Base-by-base conservation (phyloP, 1,284 basidiomycete genomes). In the Schizophyllum amplum region DNA sequence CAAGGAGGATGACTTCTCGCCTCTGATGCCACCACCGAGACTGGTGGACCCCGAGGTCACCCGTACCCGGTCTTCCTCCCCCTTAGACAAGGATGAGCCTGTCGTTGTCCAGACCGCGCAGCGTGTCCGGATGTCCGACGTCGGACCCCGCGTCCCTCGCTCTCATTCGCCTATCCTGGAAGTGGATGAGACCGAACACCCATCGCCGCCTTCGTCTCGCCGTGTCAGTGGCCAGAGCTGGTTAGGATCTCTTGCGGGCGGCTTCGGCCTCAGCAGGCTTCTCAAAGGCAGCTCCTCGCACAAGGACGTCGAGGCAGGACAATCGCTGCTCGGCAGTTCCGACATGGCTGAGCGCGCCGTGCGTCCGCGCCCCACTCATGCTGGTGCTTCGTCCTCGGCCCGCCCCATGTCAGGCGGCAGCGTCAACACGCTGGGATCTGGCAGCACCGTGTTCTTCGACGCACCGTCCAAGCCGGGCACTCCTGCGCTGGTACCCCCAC, bases 321-420 rank as follows among this genome's bases (percentile, higher is more conserved):
- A 68, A 24, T 67, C 69, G 0, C 58, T 72, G 26, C 65, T 77
- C 27, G 60, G 64, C 17, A 65, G 70, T 4, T 65, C 57, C 53
- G 53, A 52, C 47, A 65, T 62, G 53, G 60, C 62, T 6, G 65
- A 60, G 27, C 33, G 33, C 33, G 53, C 51, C 7, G 49, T 49
- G 11, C 51, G 52, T 23, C 52, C 42, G 46, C 53, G 50, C 17
- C 42, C 49, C 13, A 50, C 53, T 1, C 54, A 51, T 15, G 57
- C 52, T 27, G 62, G 64, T 47, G 63, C 65, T 75, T 21, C 77
- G 74, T 21, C 58, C 72, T 4, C 69, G 65, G 17, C 58, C 66
- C 77, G 84, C 6, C 85, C 84, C 0, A 68, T 78, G 42, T 86
- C 84, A 0, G 72, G 73, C 52, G 69, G 79, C 25, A 86, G 84